Percentiles rank a stretch among this genome's conserved stretches.
Conservation (phyloP, 805 yeast species). For the Teunomyces gatunensis region DNA sequence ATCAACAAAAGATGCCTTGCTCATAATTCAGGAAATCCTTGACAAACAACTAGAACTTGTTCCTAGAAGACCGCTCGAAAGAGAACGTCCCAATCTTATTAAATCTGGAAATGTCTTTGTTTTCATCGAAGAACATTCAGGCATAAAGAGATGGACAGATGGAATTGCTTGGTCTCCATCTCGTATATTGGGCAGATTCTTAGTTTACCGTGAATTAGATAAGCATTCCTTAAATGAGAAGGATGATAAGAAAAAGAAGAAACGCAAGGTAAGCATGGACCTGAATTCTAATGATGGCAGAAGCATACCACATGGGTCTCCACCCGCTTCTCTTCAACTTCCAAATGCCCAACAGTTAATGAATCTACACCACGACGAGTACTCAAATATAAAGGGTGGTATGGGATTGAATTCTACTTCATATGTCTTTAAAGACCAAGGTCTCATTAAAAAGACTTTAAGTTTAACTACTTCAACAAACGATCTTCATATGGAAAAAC, state of each 20-base stretch:
- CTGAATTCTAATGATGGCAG: slow-evolving; percentile 7
- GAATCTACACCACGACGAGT: slow-evolving; percentile 7
- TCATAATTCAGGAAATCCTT: slow-evolving; percentile 76
- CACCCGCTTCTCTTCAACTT: slow-evolving; percentile 7
- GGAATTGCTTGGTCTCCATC: slow-evolving; percentile 95
- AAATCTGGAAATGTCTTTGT: slow-evolving; percentile 80
- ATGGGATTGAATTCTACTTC: slow-evolving; percentile 50
- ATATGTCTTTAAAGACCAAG: slow-evolving; percentile 65
- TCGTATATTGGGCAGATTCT: slow-evolving; percentile 78
- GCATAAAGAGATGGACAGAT: slow-evolving; percentile 94
- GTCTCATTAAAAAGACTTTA: slow-evolving; percentile 80
- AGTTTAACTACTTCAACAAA: slow-evolving; percentile 40
- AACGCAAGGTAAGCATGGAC: slow-evolving; percentile 18
- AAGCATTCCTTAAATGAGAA: slow-evolving; percentile 40
- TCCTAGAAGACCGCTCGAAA: slow-evolving; percentile 77
- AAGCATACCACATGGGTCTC: slow-evolving; percentile 1
- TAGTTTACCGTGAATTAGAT: slow-evolving; percentile 71
- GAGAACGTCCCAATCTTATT: slow-evolving; percentile 65
- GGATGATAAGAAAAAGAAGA: slow-evolving; percentile 42
- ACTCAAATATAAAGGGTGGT: slow-evolving; percentile 16
- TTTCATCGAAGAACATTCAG: slow-evolving; percentile 76
- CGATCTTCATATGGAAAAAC: slow-evolving; percentile 24
- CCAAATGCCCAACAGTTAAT: slow-evolving; percentile 4
- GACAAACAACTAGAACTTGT: slow-evolving; percentile 59
- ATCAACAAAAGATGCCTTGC: slow-evolving; percentile 77